These are phyloP conservation scores for Paraconiothyrium brasiliense DNA, from an alignment of 2,329 filamentous ascomycete species.

Conservation along the genomic window DNA sequence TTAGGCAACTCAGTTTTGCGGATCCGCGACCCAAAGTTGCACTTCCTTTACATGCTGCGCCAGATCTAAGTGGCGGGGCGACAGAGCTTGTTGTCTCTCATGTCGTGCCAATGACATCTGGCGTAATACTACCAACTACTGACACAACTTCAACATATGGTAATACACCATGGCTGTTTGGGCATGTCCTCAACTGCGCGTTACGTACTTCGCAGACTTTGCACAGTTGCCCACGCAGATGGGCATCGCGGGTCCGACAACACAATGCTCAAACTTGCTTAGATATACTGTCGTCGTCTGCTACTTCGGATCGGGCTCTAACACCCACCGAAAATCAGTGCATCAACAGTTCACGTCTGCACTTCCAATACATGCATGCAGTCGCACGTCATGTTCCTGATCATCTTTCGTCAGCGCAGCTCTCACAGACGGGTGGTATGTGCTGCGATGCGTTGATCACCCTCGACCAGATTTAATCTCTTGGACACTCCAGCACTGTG, in stretches of 20 bases:
- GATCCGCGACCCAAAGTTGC: no score
- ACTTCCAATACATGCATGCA: conserved; percentile 8
- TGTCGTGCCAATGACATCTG: no score
- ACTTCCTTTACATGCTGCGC: no score
- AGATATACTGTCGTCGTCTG: conserved; percentile 16
- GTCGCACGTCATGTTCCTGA: conserved; percentile 28
- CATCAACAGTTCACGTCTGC: conserved; percentile 5
- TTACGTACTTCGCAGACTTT: no score
- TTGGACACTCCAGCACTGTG: neutral
- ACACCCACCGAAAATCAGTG: conserved; percentile 7
- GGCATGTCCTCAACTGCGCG: no score
- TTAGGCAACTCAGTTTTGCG: no score
- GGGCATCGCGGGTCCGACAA: conserved; percentile 2
- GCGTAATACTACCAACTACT: no score
- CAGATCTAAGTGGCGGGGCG: no score
- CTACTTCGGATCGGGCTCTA: conserved; percentile 14
- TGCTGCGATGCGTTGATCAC: conserved; percentile 19
- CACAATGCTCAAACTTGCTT: conserved; percentile 23
- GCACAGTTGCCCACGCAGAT: no score
- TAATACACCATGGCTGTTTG: no score
- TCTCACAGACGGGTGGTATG: conserved; percentile 9
- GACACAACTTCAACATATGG: no score
- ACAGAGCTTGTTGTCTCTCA: no score
- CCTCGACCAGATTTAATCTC: conserved; percentile 8
- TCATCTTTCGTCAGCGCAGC: conserved; percentile 18